phyloP scores from a whole-genome alignment of 192 early-diverging fungal genomes.

The Podochytrium sp. region DNA sequence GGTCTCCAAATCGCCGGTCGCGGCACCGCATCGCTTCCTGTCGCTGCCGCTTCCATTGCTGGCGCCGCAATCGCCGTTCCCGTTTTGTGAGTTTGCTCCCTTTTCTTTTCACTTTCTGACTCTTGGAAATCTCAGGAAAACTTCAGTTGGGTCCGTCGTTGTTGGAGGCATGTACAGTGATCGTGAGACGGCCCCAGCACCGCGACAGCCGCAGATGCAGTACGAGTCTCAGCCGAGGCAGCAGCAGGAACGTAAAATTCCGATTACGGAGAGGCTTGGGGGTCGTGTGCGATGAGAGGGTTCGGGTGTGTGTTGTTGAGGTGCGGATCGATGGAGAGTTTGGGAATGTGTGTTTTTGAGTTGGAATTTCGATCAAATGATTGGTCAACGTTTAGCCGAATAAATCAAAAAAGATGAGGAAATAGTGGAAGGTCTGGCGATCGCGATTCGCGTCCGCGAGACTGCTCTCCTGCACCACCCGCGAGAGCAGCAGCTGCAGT shows the following conservation, averaged over 20 bases:
- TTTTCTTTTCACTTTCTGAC: not conserved
- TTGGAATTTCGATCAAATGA: not conserved
- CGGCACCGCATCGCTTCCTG: not conserved
- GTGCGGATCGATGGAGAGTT: not conserved
- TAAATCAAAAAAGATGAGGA: not conserved
- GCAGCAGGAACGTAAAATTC: not conserved
- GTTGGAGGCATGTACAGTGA: constrained; percentile 25
- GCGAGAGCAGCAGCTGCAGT: too few relatives aligned
- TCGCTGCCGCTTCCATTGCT: not conserved
- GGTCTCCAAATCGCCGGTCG: constrained; percentile 22
- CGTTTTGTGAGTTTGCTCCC: constrained; percentile 14
- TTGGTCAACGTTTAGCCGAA: not conserved
- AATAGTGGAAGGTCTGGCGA: too few relatives aligned
- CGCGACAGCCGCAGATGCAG: too few relatives aligned
- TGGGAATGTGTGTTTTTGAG: not conserved
- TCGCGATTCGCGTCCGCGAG: too few relatives aligned
- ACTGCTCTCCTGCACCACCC: too few relatives aligned
- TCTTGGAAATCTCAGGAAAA: constrained; percentile 10
- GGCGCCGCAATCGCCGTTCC: not conserved
- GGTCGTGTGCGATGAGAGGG: too few relatives aligned
- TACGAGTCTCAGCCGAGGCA: not conserved
- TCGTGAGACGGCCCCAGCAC: not conserved
- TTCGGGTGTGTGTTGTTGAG: not conserved
- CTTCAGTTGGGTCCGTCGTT: constrained; percentile 18
- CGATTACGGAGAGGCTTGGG: constrained; percentile 22